Conservation (phyloP, 1,284 basidiomycete species). For the Apiotrichum veenhuisii region DNA sequence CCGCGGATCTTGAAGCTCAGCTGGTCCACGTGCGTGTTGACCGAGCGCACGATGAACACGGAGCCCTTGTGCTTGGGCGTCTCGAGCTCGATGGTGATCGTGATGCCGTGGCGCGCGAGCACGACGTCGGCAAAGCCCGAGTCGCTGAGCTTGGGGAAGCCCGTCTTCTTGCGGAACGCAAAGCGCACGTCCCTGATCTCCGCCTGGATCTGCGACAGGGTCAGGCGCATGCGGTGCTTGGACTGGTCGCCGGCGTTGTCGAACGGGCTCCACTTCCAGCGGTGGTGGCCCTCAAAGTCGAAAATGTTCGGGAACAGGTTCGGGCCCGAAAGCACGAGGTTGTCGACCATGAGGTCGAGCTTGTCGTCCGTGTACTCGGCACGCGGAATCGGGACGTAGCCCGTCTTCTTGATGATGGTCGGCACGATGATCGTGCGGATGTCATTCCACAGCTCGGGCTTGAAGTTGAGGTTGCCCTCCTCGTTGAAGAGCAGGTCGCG, state of each 20-base stretch:
- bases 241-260: constrained; percentile 54
- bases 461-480: constrained; percentile 83
- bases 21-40: constrained; percentile 60
- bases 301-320: constrained; percentile 62
- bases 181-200: constrained; percentile 90
- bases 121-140: constrained; percentile 89
- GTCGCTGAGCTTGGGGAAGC: constrained; percentile 64
- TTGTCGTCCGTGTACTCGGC: constrained; percentile 84
- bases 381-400: constrained; percentile 85
- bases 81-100: constrained; percentile 51
- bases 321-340: constrained; percentile 78
- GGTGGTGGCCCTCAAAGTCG: constrained; percentile 76
- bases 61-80: constrained; percentile 40
- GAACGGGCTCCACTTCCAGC: constrained; percentile 77
- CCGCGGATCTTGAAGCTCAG: constrained; percentile 89
- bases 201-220: constrained; percentile 82
- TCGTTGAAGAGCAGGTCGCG: constrained; percentile 69
- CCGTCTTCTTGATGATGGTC: constrained; percentile 67
- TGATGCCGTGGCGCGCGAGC: constrained; percentile 65
- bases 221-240: constrained; percentile 67
- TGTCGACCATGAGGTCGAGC: constrained; percentile 83
- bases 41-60: constrained; percentile 36
- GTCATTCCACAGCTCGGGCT: constrained; percentile 80
- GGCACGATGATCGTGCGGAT: constrained; percentile 79
- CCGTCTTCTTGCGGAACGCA: constrained; percentile 58